Evolutionary conservation across 148 eudicot species (phyloP).

Genomic region (Simmondsia chinensis): DNA sequence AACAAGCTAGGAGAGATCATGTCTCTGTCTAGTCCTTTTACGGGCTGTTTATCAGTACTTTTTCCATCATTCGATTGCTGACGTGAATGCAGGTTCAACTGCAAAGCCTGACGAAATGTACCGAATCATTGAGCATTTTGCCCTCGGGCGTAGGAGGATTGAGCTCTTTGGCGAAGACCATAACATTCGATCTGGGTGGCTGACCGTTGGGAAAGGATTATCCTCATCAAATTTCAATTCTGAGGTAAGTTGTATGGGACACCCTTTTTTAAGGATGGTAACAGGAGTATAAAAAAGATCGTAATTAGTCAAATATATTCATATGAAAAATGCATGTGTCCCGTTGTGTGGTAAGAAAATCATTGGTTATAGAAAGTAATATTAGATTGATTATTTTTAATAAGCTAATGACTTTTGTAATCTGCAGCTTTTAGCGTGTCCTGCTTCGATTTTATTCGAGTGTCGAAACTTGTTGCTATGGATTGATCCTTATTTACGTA

Average conservation of each 20-base stretch:
- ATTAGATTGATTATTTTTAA: too few relatives aligned
- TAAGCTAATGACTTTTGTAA: not conserved
- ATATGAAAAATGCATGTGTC: too few relatives aligned
- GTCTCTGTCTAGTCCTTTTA: not conserved
- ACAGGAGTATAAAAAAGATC: too few relatives aligned
- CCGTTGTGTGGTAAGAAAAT: too few relatives aligned
- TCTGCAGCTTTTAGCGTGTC: too few relatives aligned
- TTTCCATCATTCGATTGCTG: constrained; percentile 1
- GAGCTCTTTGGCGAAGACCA: constrained; percentile 97
- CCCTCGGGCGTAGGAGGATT: constrained; percentile 88
- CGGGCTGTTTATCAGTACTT: not conserved
- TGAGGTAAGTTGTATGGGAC: constrained; percentile 35
- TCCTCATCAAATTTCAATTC: constrained; percentile 73
- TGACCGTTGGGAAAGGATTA: constrained; percentile 81
- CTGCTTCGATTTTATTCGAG: too few relatives aligned
- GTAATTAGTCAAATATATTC: too few relatives aligned
- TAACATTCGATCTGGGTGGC: constrained; percentile 90
- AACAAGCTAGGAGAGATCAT: too few relatives aligned
- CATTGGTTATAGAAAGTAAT: not conserved
- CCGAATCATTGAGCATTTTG: constrained; percentile 93
- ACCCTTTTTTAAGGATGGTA: not conserved
- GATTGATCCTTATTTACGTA: not conserved
- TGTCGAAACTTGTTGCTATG: not conserved
- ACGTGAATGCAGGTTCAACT: constrained; percentile 59
- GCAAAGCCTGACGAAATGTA: constrained; percentile 98